A percentile compares a stretch with the other conserved stretches of the same genome.
Conservation (phyloP, 2,329 filamentous ascomycete genomes). For the Chrysoporthe cubensis region DNA sequence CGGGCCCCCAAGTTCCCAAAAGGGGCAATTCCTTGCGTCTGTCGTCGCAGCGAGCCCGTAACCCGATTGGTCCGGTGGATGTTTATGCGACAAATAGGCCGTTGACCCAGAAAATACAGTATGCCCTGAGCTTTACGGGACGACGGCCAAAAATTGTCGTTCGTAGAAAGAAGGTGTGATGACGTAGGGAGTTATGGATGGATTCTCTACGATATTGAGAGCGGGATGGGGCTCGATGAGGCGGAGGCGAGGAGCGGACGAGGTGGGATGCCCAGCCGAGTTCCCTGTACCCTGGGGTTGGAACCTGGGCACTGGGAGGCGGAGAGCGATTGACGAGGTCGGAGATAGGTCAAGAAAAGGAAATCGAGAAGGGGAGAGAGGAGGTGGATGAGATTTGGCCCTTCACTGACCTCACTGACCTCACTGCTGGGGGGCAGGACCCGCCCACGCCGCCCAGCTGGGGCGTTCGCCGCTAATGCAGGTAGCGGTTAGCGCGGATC, state of each 20-base stretch:
- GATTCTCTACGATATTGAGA: too few species aligned
- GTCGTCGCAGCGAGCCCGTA: not conserved
- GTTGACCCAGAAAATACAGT: not conserved
- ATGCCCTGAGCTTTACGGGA: not conserved
- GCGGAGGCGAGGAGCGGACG: too few species aligned
- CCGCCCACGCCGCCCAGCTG: not conserved
- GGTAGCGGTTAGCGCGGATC: constrained; percentile 8
- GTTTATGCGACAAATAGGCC: not conserved
- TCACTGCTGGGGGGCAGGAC: constrained; percentile 1
- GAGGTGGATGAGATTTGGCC: not conserved
- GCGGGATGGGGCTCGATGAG: too few species aligned
- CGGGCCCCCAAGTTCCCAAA: too few species aligned
- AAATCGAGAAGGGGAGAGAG: not conserved
- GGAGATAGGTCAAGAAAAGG: not conserved
- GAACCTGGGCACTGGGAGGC: too few species aligned
- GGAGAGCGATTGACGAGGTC: too few species aligned
- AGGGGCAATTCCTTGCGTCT: not conserved
- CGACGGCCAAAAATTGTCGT: not conserved
- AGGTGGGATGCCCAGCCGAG: too few species aligned
- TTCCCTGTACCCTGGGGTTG: too few species aligned
- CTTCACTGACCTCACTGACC: not conserved
- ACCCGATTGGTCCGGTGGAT: not conserved
- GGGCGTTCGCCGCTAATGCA: constrained; percentile 12
- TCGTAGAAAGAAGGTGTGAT: not conserved
- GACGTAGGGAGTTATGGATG: not conserved